phyloP scores from a whole-genome alignment of 805 yeast genomes.

The Debaryomyces prosopidis region DNA sequence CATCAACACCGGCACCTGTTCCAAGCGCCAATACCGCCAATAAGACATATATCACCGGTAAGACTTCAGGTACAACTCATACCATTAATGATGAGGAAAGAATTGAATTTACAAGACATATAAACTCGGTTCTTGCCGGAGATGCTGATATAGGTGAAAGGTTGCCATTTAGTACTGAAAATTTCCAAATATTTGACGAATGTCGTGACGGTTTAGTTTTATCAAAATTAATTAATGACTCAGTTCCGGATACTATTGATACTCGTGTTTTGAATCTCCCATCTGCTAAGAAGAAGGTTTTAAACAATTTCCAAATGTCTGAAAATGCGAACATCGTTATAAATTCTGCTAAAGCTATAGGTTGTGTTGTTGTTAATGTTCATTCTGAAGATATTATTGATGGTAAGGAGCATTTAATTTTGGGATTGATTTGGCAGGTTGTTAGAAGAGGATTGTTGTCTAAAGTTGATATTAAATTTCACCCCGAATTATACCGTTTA shows the following conservation, averaged over 20 bases:
- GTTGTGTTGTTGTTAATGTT: constrained; percentile 96
- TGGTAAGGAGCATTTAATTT: constrained; percentile 87
- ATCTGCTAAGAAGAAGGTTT: constrained; percentile 64
- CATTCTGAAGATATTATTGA: constrained; percentile 94
- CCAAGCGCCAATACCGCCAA: constrained; percentile 50
- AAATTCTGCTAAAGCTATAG: constrained; percentile 98
- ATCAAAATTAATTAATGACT: constrained; percentile 92
- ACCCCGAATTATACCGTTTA: constrained; percentile 93
- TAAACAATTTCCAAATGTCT: constrained; percentile 92
- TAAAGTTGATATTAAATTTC: constrained; percentile 93
- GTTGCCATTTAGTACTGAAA: constrained; percentile 89
- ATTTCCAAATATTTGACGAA: constrained; percentile 95
- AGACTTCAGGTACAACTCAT: constrained; percentile 90
- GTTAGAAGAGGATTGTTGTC: constrained; percentile 93
- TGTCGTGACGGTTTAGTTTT: constrained; percentile 92
- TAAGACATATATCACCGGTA: constrained; percentile 80
- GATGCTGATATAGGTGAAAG: constrained; percentile 82
- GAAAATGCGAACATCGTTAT: constrained; percentile 97
- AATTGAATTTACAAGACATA: constrained; percentile 92
- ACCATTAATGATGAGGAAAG: constrained; percentile 97
- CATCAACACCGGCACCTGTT: constrained; percentile 30
- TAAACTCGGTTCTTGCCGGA: constrained; percentile 87
- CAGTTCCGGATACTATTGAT: constrained; percentile 97
- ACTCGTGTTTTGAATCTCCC: constrained; percentile 94
- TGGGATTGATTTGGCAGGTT: constrained; percentile 96